phyloP scores from a whole-genome alignment of 495 filamentous ascomycete species.

The Neurospora africana region DNA sequence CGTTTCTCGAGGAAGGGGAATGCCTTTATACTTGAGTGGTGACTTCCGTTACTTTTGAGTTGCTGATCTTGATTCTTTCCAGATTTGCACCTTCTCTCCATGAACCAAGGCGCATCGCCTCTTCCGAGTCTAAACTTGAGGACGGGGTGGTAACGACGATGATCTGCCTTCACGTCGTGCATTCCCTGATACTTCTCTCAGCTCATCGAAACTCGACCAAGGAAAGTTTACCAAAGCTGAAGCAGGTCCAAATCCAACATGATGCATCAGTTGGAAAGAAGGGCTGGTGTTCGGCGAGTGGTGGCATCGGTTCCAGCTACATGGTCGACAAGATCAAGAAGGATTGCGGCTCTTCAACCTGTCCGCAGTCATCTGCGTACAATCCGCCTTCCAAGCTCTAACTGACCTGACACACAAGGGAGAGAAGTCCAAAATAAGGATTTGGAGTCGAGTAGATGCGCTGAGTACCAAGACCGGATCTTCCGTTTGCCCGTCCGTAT shows the following conservation, averaged over 20 bases:
- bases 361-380: neutral
- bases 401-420: neutral
- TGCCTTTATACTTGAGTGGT: neutral
- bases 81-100: neutral
- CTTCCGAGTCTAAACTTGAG: neutral
- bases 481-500: neutral
- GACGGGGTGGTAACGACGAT: neutral
- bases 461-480: neutral
- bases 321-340: neutral
- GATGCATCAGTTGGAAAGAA: neutral
- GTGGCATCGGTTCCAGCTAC: neutral
- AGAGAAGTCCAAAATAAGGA: neutral
- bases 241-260: neutral
- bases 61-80: neutral
- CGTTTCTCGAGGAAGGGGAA: neutral
- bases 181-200: neutral
- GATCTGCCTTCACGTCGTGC: neutral
- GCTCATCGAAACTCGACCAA: neutral
- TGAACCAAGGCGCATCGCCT: neutral
- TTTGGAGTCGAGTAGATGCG: neutral
- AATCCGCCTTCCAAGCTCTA: neutral
- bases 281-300: neutral
- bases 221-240: neutral
- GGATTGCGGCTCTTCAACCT: neutral
- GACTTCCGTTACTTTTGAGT: neutral